Conservation (phyloP, 768 basidiomycete genomes). For the Boletus huronensis region DNA sequence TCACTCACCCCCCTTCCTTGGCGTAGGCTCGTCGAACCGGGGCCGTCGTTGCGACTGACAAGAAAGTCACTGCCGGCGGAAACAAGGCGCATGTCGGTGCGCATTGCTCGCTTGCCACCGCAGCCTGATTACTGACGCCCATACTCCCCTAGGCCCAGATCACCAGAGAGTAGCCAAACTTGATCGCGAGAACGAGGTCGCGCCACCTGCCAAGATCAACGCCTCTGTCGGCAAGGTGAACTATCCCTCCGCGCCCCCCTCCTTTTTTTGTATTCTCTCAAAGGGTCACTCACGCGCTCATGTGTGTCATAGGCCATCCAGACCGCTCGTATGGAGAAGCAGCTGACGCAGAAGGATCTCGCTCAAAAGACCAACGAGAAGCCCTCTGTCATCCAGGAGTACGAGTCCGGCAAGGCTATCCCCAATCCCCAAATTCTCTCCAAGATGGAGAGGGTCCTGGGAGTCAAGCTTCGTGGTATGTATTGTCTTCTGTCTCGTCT, state of each 20-base stretch:
- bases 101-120: constrained; percentile 10
- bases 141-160: constrained; percentile 65
- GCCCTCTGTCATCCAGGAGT: constrained; percentile 82
- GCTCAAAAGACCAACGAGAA: constrained; percentile 94
- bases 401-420: constrained; percentile 84
- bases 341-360: constrained; percentile 87
- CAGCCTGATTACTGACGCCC: background rate
- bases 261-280: background rate
- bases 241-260: background rate
- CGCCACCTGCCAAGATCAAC: constrained; percentile 80
- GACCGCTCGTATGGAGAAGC: constrained; percentile 69
- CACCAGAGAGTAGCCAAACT: constrained; percentile 93
- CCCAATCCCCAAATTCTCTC: constrained; percentile 83
- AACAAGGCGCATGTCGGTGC: constrained; percentile 79
- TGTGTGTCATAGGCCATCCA: constrained; percentile 66
- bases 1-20: constrained; percentile 9
- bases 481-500: constrained; percentile 3
- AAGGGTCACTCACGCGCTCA: background rate
- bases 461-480: constrained; percentile 86
- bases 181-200: constrained; percentile 93
- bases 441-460: constrained; percentile 84
- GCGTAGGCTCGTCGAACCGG: constrained; percentile 70
- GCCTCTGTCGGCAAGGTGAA: constrained; percentile 70
- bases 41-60: constrained; percentile 78
- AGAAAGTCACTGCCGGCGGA: constrained; percentile 61